Evolutionary conservation across 139 green algal species (phyloP).

Genomic region (Volvox africanus): DNA sequence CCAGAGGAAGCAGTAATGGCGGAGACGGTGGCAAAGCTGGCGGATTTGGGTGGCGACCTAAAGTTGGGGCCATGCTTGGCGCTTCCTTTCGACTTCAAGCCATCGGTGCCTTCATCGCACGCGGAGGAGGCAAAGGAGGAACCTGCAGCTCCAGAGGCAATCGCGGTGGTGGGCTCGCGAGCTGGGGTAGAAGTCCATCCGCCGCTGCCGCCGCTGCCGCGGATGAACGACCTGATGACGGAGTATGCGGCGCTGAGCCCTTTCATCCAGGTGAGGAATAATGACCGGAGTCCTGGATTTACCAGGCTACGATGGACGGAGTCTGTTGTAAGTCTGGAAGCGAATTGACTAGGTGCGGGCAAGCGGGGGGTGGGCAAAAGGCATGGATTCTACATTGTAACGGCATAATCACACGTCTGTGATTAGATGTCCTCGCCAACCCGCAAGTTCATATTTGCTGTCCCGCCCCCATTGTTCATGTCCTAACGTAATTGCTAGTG

Average conservation of each 20-base stretch:
- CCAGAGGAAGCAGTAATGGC: not conserved
- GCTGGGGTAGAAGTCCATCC: not conserved
- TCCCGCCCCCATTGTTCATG: too few species aligned
- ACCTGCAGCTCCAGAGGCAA: too few species aligned
- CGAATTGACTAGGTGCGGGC: too few species aligned
- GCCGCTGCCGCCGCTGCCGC: slow-evolving; percentile 20
- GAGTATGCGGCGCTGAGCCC: not conserved
- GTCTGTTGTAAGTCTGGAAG: too few species aligned
- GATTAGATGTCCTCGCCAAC: too few species aligned
- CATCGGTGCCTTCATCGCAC: not conserved
- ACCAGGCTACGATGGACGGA: too few species aligned
- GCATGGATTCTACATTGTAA: too few species aligned
- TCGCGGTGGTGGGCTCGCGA: not conserved
- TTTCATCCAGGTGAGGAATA: not conserved
- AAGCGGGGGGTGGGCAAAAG: too few species aligned
- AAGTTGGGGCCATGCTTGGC: not conserved
- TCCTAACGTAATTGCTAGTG: too few species aligned
- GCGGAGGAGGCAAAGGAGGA: not conserved
- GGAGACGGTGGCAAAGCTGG: not conserved
- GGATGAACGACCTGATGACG: not conserved
- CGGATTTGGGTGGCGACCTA: not conserved
- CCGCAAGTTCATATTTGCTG: too few species aligned
- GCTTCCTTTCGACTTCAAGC: not conserved
- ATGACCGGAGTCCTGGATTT: too few species aligned
- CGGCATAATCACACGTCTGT: too few species aligned